phyloP scores from a whole-genome alignment of 495 filamentous ascomycete genomes.

The Tuber magnatum region DNA sequence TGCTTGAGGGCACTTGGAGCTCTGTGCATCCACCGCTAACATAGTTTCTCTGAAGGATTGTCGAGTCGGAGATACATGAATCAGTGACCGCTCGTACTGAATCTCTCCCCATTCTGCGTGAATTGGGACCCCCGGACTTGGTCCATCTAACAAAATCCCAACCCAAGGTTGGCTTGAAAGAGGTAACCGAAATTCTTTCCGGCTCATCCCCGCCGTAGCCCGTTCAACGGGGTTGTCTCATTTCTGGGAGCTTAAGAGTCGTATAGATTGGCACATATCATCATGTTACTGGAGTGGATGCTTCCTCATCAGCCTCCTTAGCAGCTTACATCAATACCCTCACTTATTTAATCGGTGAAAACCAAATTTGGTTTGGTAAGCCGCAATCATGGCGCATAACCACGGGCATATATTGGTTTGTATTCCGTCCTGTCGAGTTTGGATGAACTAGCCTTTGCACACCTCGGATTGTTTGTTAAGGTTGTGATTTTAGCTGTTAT shows the following conservation, averaged over 20 bases:
- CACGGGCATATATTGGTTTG: conserved; percentile 86
- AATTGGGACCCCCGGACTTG: conserved; percentile 90
- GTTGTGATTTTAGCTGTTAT: conserved; percentile 63
- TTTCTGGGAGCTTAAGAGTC: conserved; percentile 26
- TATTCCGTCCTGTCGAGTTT: not conserved
- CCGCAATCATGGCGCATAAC: conserved; percentile 64
- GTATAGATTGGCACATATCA: conserved; percentile 83
- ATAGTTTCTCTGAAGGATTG: conserved; percentile 55
- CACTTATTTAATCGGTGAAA: conserved; percentile 77
- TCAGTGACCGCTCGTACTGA: conserved; percentile 87
- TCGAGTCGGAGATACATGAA: conserved; percentile 80
- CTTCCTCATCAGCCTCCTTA: conserved; percentile 91
- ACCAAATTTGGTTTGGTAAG: conserved; percentile 48
- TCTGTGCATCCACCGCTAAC: conserved; percentile 42
- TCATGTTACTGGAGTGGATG: conserved; percentile 95
- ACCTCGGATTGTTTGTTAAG: conserved; percentile 21
- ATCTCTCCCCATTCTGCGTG: conserved; percentile 69
- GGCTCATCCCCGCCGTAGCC: not conserved
- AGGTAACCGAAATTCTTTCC: conserved; percentile 46
- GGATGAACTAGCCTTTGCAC: not conserved
- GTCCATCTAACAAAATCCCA: conserved; percentile 91
- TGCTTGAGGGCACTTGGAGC: conserved; percentile 6
- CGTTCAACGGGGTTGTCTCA: not conserved
- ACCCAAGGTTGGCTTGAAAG: conserved; percentile 55
- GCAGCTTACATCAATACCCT: conserved; percentile 98